Conservation (phyloP, 768 basidiomycete species). For the Gyrodon lividus region DNA sequence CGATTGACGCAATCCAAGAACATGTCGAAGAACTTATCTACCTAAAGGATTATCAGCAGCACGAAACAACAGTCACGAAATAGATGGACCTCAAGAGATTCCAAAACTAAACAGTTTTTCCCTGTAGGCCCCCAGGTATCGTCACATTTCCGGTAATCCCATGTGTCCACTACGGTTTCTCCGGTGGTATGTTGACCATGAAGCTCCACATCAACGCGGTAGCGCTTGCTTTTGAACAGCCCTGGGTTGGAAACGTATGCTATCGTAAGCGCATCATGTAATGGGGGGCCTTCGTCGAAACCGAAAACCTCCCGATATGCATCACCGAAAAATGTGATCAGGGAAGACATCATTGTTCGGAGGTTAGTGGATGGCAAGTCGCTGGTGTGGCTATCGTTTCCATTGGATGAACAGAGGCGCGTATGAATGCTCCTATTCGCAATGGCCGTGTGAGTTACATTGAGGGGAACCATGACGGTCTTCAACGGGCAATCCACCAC, state of each 20-base stretch:
- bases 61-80: not conserved
- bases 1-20: conserved; percentile 57
- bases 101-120: conserved; percentile 74
- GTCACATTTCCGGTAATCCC: conserved; percentile 58
- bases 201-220: conserved; percentile 82
- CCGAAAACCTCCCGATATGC: conserved; percentile 72
- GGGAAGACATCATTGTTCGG: conserved; percentile 69
- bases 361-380: conserved; percentile 43
- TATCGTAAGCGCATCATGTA: conserved; percentile 84
- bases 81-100: conserved; percentile 57
- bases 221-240: conserved; percentile 60
- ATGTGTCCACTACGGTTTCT: conserved; percentile 80
- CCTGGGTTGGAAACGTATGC: conserved; percentile 72
- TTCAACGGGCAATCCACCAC: conserved; percentile 71
- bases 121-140: conserved; percentile 70
- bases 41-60: conserved; percentile 38
- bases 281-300: conserved; percentile 83
- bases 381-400: conserved; percentile 18
- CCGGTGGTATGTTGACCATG: conserved; percentile 64
- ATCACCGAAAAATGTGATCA: conserved; percentile 72
- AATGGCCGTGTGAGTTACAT: conserved; percentile 86
- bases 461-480: conserved; percentile 78
- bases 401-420: conserved; percentile 48
- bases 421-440: conserved; percentile 56
- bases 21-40: conserved; percentile 61